phyloP scores from a whole-genome alignment of 768 basidiomycete genomes.

The Lepiota subincarnata region DNA sequence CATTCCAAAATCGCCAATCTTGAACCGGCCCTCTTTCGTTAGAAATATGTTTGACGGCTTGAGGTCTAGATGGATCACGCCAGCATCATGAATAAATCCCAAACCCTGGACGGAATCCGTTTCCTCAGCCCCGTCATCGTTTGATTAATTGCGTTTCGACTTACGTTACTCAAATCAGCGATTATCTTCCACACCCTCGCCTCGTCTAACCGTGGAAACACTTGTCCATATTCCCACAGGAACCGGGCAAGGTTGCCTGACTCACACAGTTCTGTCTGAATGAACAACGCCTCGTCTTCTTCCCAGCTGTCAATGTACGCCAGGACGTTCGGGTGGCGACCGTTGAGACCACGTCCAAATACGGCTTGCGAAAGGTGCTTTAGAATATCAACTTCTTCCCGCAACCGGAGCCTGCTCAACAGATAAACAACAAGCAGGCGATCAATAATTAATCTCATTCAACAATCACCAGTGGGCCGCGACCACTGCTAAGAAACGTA shows the following conservation, averaged over 20 bases:
- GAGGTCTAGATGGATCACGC: constrained; percentile 91
- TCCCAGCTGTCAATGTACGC: constrained; percentile 96
- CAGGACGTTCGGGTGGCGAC: constrained; percentile 76
- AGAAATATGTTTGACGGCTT: constrained; percentile 98
- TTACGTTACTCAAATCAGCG: constrained; percentile 83
- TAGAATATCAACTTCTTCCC: constrained; percentile 93
- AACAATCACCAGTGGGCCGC: constrained; percentile 11
- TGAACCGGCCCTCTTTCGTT: constrained; percentile 81
- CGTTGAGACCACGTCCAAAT: constrained; percentile 32
- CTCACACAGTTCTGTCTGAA: constrained; percentile 92
- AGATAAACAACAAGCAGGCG: constrained; percentile 11
- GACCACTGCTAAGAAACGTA: constrained; percentile 16
- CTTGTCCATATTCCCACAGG: constrained; percentile 85
- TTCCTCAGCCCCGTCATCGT: constrained; percentile 10
- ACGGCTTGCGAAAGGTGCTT: constrained; percentile 58
- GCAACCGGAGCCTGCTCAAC: constrained; percentile 64
- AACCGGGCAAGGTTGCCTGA: constrained; percentile 89
- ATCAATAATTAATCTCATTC: constrained; percentile 5
- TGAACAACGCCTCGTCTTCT: constrained; percentile 80
- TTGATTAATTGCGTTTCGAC: constrained; percentile 32
- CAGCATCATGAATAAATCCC: constrained; percentile 81
- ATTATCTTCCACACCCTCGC: constrained; percentile 95
- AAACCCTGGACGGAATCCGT: constrained; percentile 54
- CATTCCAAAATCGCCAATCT: constrained; percentile 99
- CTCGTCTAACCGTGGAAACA: constrained; percentile 84